A percentile compares a stretch with the other conserved stretches of the same genome.
Evolutionary conservation across 2,329 filamentous ascomycete species (phyloP).

Genomic region (Onygena corvina): DNA sequence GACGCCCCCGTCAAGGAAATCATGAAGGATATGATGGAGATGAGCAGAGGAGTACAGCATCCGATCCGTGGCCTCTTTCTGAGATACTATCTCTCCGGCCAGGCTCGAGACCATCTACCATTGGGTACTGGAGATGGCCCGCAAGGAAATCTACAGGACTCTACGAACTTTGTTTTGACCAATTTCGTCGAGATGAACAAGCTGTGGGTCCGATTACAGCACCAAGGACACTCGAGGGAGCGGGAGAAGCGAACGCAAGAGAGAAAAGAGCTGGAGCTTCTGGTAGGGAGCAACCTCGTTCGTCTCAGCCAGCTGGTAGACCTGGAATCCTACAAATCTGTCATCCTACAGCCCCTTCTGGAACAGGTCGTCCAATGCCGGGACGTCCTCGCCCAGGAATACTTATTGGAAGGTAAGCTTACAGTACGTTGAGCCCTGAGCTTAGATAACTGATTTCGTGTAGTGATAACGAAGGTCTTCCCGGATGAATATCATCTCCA

Average conservation of each 20-base stretch:
- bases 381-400: slow-evolving; percentile 93
- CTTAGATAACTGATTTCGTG: slow-evolving; percentile 20
- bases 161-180: slow-evolving; percentile 93
- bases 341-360: slow-evolving; percentile 74
- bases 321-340: slow-evolving; percentile 81
- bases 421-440: not conserved
- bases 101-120: slow-evolving; percentile 81
- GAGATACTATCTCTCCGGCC: slow-evolving; percentile 89
- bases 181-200: slow-evolving; percentile 99
- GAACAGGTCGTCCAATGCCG: slow-evolving; percentile 97
- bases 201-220: slow-evolving; percentile 92
- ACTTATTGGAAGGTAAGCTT: slow-evolving; percentile 65
- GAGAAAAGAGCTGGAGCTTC: slow-evolving; percentile 82
- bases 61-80: slow-evolving; percentile 90
- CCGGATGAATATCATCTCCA: slow-evolving; percentile 97
- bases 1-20: slow-evolving; percentile 98
- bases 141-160: slow-evolving; percentile 91
- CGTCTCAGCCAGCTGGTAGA: slow-evolving; percentile 91
- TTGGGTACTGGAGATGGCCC: slow-evolving; percentile 74
- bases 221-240: slow-evolving; percentile 93
- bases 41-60: slow-evolving; percentile 96
- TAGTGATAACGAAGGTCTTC: slow-evolving; percentile 95
- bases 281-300: slow-evolving; percentile 94
- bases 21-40: slow-evolving; percentile 99
- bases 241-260: slow-evolving; percentile 88